phyloP scores from a whole-genome alignment of 306 rosid species.

The Lathyrus tuberosus region DNA sequence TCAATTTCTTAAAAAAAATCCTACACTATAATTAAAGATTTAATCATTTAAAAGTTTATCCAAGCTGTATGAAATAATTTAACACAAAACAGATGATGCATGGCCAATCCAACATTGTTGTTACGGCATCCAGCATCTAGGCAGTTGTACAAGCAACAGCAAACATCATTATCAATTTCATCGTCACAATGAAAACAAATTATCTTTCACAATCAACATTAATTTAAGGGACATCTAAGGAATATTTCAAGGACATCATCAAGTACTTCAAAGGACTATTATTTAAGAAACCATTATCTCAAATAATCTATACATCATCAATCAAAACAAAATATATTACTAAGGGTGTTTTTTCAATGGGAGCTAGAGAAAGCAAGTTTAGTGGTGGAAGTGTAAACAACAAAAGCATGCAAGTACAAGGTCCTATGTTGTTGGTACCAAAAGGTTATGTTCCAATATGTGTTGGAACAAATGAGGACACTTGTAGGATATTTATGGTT shows the following conservation, averaged over 20 bases:
- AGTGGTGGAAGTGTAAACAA: constrained; percentile 15
- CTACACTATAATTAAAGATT: not conserved
- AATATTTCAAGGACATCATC: constrained; percentile 22
- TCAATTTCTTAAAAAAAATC: not conserved
- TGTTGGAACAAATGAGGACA: constrained; percentile 52
- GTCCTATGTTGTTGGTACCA: constrained; percentile 16
- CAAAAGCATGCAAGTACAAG: constrained; percentile 9
- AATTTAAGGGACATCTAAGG: not conserved
- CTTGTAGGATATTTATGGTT: constrained; percentile 45
- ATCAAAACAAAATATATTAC: not conserved
- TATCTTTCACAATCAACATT: constrained; percentile 25
- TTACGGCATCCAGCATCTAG: constrained; percentile 19
- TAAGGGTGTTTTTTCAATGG: constrained; percentile 34
- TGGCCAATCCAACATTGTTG: constrained; percentile 20
- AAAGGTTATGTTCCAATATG: constrained; percentile 62
- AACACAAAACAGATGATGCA: not conserved
- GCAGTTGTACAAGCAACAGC: constrained; percentile 3
- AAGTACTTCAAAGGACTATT: constrained; percentile 21
- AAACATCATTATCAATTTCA: constrained; percentile 17
- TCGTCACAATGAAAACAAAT: constrained; percentile 26
- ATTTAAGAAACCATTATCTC: constrained; percentile 16
- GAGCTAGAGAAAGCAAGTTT: constrained; percentile 45
- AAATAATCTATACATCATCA: not conserved
- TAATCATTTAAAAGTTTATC: not conserved
- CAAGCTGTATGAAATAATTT: not conserved